These are phyloP conservation scores for Citrus maxima DNA, from an alignment of 345 rosid genomes.

Conservation along the genomic window DNA sequence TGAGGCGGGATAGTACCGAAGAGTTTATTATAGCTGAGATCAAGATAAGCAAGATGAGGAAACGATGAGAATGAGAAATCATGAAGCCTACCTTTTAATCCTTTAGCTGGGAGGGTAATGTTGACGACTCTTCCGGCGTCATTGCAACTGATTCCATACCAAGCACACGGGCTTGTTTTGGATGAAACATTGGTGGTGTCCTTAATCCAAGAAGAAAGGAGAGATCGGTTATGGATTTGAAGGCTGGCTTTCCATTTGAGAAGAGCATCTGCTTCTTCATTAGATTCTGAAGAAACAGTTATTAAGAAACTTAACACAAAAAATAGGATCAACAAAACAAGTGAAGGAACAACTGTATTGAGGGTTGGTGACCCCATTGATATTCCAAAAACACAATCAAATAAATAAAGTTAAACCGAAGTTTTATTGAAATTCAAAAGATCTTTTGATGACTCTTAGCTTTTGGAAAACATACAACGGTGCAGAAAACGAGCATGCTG, in stretches of 20 bases:
- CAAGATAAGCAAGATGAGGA: background rate
- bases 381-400: background rate
- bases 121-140: background rate
- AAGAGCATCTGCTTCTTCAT: conserved; percentile 15
- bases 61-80: background rate
- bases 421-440: too few relatives aligned
- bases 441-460: too few relatives aligned
- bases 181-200: background rate
- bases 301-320: background rate
- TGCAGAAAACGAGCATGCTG: too few relatives aligned
- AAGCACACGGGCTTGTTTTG: background rate
- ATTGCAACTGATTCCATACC: background rate
- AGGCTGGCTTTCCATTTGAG: conserved; percentile 24
- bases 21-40: background rate
- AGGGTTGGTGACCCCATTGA: background rate
- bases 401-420: background rate
- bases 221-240: conserved; percentile 4
- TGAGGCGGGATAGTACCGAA: background rate
- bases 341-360: background rate
- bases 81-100: background rate
- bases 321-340: background rate
- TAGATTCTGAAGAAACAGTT: background rate
- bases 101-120: background rate
- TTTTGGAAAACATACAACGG: too few relatives aligned
- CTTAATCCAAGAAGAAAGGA: conserved; percentile 6